phyloP scores from a whole-genome alignment of 2,329 filamentous ascomycete genomes.

The Fusarium albosuccineum region DNA sequence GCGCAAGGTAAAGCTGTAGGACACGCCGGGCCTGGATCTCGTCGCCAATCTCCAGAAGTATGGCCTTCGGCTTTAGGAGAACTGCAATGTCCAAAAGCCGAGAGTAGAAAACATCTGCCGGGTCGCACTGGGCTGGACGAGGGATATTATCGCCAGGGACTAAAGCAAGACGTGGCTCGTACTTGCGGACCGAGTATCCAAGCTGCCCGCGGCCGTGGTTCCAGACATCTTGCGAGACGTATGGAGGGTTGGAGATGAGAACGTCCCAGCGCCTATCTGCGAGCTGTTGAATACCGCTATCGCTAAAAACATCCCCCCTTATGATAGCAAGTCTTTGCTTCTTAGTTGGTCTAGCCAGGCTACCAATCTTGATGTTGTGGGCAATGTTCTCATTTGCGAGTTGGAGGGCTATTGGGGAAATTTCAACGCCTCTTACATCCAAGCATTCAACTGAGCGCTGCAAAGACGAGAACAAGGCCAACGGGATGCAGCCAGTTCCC shows the following conservation, averaged over 20 bases:
- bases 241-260: conserved; percentile 90
- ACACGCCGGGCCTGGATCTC: conserved; percentile 76
- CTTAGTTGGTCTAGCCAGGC: conserved; percentile 33
- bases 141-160: conserved; percentile 63
- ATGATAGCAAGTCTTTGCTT: conserved; percentile 58
- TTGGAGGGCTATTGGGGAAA: conserved; percentile 73
- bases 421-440: conserved; percentile 77
- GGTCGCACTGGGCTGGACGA: conserved; percentile 49
- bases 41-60: conserved; percentile 81
- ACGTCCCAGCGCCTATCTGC: conserved; percentile 65
- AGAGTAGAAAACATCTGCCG: conserved; percentile 75
- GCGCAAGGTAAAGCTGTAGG: conserved; percentile 58
- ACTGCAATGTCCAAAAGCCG: conserved; percentile 70
- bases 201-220: conserved; percentile 54
- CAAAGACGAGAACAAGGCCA: conserved; percentile 78
- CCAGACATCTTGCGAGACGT: conserved; percentile 74
- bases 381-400: conserved; percentile 75
- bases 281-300: conserved; percentile 52
- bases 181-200: conserved; percentile 82
- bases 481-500: conserved; percentile 89
- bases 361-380: conserved; percentile 58
- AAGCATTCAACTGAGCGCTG: conserved; percentile 56
- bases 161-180: conserved; percentile 84
- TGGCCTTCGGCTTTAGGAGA: conserved; percentile 62
- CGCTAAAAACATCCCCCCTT: conserved; percentile 63